phyloP scores from a whole-genome alignment of 1,139 yeast species.

The Hansenula sp. region DNA sequence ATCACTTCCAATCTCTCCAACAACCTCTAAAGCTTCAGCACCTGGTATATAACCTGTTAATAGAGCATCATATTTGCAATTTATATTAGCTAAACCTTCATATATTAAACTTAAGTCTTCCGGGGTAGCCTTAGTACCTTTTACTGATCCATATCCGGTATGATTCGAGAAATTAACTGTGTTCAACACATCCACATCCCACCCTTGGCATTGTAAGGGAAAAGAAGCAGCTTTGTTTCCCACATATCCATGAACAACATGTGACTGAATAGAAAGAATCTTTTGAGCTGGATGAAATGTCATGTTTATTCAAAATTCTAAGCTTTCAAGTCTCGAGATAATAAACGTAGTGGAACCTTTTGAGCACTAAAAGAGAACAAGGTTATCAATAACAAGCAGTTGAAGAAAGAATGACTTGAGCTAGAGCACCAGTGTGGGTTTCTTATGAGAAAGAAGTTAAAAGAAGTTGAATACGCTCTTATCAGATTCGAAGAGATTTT shows the following conservation, averaged over 20 bases:
- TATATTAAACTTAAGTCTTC: constrained; percentile 26
- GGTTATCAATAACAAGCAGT: too few relatives aligned
- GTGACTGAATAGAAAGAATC: constrained; percentile 48
- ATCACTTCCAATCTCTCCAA: constrained; percentile 24
- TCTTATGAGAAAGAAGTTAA: too few relatives aligned
- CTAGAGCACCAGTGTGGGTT: too few relatives aligned
- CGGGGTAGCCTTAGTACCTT: constrained; percentile 30
- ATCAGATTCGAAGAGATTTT: too few relatives aligned
- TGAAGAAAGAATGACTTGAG: too few relatives aligned
- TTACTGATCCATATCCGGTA: constrained; percentile 56
- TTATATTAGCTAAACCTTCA: constrained; percentile 28
- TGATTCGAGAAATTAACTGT: constrained; percentile 66
- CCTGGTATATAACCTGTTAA: constrained; percentile 60
- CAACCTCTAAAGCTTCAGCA: constrained; percentile 36
- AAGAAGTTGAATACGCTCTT: too few relatives aligned
- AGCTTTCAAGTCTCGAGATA: too few relatives aligned
- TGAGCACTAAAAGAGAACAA: too few relatives aligned
- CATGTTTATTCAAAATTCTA: too few relatives aligned
- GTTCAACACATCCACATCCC: constrained; percentile 66
- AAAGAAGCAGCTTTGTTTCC: constrained; percentile 63
- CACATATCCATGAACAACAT: constrained; percentile 66
- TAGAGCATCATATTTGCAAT: constrained; percentile 39
- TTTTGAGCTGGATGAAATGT: neutral
- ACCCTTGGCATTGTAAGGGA: constrained; percentile 57
- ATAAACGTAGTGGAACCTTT: too few relatives aligned